Base-by-base conservation (phyloP, 257 asterid genomes). In the Sherardia arvensis region DNA sequence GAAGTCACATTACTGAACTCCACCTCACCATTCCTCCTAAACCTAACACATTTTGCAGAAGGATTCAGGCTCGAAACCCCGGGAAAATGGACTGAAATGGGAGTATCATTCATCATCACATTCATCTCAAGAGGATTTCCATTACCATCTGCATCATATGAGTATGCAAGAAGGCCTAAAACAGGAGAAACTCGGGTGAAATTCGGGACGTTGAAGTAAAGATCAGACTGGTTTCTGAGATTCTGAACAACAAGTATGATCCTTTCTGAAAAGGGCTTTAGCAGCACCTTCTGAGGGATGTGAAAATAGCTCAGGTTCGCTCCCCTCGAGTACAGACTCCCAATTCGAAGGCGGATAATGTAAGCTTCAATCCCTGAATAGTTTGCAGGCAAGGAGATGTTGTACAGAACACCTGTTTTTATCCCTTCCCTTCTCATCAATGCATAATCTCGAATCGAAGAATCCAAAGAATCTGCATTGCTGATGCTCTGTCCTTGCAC, bases 101-200 rank as follows among this genome's bases (percentile, higher is more conserved):
- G 81, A 30, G 66, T 79, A 30, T 65, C 80, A 30, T 68, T 77
- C 49, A 60, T 76, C 49, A 10, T 65, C 15, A 60, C 20, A 5
- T 26, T 23, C 5, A 91, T 78, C 78, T 70, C 79, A 28, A 85
- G 9, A 34, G 59, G 22, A 1, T 29, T 43, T 8, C 73, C 32
- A 57, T 75, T 67, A 48, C 12, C 32, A 60, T 72, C 70, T 8
- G 93, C 62, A 60, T 86, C 83, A n/a, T 85, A 89, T 43, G 51
- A 43, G 7, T 43, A 43, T 34, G 74, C 84, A 8, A 80, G 25
- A 1, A 89, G 27, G 26, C 97, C 99, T 40, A 89, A 17, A 10
- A 92, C 96, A 18, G 99, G 96, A 20, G 90, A 71, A 5, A 87
- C 74, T 4, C 87, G 38, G 0, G 82, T 78, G 73, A 83, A 62